Percentiles rank a stretch among this genome's conserved stretches.
Conservation (phyloP, 805 yeast species). For the Osmozyma mogii region DNA sequence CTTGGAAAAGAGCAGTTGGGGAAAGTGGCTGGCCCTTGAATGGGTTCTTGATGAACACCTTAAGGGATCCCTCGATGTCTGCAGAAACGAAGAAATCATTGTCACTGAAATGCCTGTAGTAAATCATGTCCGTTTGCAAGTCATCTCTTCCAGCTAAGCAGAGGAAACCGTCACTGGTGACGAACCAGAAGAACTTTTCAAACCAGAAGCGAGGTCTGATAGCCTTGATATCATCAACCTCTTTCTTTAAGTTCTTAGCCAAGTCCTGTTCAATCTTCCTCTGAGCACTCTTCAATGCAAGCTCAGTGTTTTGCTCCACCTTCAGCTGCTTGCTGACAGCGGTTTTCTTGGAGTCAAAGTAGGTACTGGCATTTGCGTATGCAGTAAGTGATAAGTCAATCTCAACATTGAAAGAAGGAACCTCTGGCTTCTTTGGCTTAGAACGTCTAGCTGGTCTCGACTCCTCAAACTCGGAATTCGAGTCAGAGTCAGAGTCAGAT, state of each 20-base stretch:
- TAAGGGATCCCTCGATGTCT: slow-evolving; percentile 65
- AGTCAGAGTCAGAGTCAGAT: slow-evolving; percentile 29
- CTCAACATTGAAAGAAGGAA: slow-evolving; percentile 38
- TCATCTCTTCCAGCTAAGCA: slow-evolving; percentile 83
- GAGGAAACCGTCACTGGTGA: slow-evolving; percentile 82
- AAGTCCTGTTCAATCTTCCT: slow-evolving; percentile 67
- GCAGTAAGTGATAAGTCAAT: slow-evolving; percentile 70
- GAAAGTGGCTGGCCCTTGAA: slow-evolving; percentile 63
- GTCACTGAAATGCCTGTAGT: slow-evolving; percentile 65
- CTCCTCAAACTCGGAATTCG: slow-evolving; percentile 19
- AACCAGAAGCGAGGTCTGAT: slow-evolving; percentile 78
- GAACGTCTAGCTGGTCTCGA: slow-evolving; percentile 4
- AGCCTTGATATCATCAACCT: slow-evolving; percentile 43
- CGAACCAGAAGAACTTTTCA: slow-evolving; percentile 91
- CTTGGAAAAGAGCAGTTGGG: slow-evolving; percentile 82
- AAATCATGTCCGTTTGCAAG: slow-evolving; percentile 71
- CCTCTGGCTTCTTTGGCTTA: slow-evolving; percentile 5
- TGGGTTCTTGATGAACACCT: slow-evolving; percentile 78
- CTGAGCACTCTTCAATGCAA: slow-evolving; percentile 80
- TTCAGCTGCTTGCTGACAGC: slow-evolving; percentile 74
- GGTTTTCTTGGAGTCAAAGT: slow-evolving; percentile 66
- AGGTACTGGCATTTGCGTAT: slow-evolving; percentile 79
- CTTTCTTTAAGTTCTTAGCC: slow-evolving; percentile 50
- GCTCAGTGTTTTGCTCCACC: slow-evolving; percentile 67
- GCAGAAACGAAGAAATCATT: slow-evolving; percentile 68